Evolutionary conservation across 2,329 filamentous ascomycete species (phyloP), one percentile per base, ranked within the genome.

Genomic region (Fusarium tricinctum): DNA sequence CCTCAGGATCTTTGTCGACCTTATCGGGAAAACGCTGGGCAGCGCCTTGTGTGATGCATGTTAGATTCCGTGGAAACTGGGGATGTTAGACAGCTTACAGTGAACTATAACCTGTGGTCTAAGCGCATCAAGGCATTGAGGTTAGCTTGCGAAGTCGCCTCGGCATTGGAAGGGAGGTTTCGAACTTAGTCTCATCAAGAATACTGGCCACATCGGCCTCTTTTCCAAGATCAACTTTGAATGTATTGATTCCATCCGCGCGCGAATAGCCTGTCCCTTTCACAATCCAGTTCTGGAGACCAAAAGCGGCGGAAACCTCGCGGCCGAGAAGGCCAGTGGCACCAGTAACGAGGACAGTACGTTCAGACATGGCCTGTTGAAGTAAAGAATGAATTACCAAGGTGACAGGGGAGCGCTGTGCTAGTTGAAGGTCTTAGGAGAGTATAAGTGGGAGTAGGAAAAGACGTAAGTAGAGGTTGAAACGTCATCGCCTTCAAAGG

Each of bases 21-120:
- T 91, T 91, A 79, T 97, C 94, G 3, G 94, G 94, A 74, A 91
- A 97, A 65, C 93, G 89, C 78, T 97, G 94, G 45, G 94, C 94
- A 40, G 94, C 94, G 76, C 92, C 92, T 94, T 38, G 17, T 38
- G 28, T 22, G 6, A 49, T 49, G 46, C 23, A n/a, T 55, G 49
- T 75, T 56, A 76, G 69, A 53, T 38, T 33, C 45, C 49, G 39
- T 19, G 54, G 47, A 14, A 42, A 32, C 26, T 15, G 20, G 22
- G 30, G 15, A 38, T 26, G 33, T 32, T 6, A 47, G n/a, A 28
- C 45, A 49, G 50, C 88, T 77, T 80, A 93, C 93, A 95, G 78
- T 97, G 93, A 35, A 97, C 86, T 44, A 97, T 88, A 52, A 92
- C 92, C 63, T 90, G 82, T 8, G 93, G 92, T 74, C 91, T 93